These are phyloP conservation scores for Arthrobotrys musiformis DNA, from an alignment of 2,329 filamentous ascomycete species.

Conservation along the genomic window DNA sequence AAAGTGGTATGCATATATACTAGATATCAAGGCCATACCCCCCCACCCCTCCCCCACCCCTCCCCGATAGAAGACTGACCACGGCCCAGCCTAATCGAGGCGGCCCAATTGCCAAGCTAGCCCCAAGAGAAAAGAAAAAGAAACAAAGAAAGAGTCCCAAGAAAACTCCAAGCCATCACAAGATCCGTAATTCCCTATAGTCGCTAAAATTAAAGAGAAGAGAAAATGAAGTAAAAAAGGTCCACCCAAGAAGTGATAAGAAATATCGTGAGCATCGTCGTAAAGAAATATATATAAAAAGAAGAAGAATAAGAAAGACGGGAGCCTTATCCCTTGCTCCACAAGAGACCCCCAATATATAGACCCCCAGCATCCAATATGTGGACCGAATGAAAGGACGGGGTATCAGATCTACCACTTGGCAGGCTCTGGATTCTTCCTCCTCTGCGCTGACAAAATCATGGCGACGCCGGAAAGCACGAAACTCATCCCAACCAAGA, in stretches of 20 bases:
- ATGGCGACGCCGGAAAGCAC: slow-evolving; percentile 28
- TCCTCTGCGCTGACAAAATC: slow-evolving; percentile 30
- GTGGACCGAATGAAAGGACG: too few species aligned
- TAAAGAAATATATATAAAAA: neutral
- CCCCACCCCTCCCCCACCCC: too few species aligned
- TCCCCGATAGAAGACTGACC: neutral
- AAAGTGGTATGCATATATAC: too few species aligned
- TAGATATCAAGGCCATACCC: too few species aligned
- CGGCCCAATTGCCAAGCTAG: neutral
- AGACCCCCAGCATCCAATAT: neutral
- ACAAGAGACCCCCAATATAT: neutral
- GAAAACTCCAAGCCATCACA: slow-evolving; percentile 5
- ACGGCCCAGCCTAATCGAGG: too few species aligned
- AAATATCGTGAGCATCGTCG: slow-evolving; percentile 4
- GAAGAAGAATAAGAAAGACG: neutral
- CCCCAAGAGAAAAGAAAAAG: neutral
- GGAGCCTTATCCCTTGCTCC: neutral
- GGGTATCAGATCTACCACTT: slow-evolving; percentile 45
- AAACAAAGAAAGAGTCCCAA: neutral
- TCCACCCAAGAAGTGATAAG: neutral
- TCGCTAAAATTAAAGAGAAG: neutral
- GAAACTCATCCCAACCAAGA: slow-evolving; percentile 34
- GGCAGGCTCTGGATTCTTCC: slow-evolving; percentile 13
- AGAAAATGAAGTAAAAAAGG: neutral
- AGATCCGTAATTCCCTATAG: neutral